Evolutionary conservation across 116 monocot genomes (phyloP), one percentile per base, ranked within the genome.

Genomic region (Posidonia oceanica): DNA sequence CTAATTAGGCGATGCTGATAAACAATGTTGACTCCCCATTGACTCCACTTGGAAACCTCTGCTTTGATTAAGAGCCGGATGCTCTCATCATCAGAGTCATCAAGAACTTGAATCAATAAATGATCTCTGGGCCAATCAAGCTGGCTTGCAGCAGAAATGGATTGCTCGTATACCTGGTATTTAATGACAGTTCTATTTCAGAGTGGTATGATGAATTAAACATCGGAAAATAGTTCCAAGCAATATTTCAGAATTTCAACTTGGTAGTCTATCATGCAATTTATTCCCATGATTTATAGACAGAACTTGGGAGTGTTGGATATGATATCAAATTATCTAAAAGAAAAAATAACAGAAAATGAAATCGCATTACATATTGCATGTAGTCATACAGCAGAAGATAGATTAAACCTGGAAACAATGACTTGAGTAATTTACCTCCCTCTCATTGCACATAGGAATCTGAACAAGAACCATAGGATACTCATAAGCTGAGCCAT

Each of bases 391-490:
- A 29, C 29, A 29, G 29, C 29, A 29, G 29, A 29, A 29, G 29
- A 29, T 29, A 29, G 29, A 29, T 29, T 29, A 29, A 29, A 29
- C 29, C 0, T 29, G 29, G 11, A 17, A 17, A 67, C 17, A 37
- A 67, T 64, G 63, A 29, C 36, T 64, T 8, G 23, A 39, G 23
- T n/a, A 17, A 1, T 17, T 48, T 74, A 93, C 93, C 93, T 93
- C 93, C 61, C 71, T 89, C 80, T 92, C 91, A 56, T 92, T 88
- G 80, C 92, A 88, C 92, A 92, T 92, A 48, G 92, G 92, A 61
- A 92, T 92, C 82, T 92, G 92, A 53, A 88, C 70, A 4, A 92
- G 80, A 7, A 92, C 88, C 92, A 92, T 88, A 3, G 85, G 89
- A 54, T 84, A 84, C 55, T 69, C 80, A n/a, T 68, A 74, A 13